phyloP scores from a whole-genome alignment of 2,329 filamentous ascomycete species.

The Beauveria rudraprayagi region DNA sequence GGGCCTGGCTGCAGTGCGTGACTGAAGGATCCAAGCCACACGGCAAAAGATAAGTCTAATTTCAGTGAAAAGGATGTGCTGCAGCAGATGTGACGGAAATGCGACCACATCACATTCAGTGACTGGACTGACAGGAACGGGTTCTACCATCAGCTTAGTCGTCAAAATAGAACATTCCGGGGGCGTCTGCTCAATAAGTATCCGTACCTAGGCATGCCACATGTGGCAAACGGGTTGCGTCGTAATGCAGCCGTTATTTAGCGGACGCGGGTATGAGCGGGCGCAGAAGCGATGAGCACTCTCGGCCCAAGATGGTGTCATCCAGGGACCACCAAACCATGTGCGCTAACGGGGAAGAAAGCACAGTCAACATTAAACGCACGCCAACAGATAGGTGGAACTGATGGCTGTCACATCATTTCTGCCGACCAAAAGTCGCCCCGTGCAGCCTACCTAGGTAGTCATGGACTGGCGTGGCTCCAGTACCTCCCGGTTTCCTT shows the following conservation, averaged over 20 bases:
- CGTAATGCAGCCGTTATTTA: not conserved
- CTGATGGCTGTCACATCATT: conserved; percentile 3
- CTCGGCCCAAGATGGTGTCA: conserved; percentile 10
- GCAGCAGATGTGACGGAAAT: not conserved
- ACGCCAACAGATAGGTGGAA: conserved; percentile 5
- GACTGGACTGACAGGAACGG: not conserved
- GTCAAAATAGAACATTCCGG: not conserved
- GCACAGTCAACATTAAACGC: conserved; percentile 10
- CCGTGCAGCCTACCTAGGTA: not conserved
- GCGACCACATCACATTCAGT: not conserved
- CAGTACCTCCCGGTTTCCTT: not conserved
- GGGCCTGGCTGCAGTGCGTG: not conserved
- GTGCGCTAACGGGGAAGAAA: conserved; percentile 4
- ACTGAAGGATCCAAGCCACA: not conserved
- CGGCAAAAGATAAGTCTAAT: not conserved
- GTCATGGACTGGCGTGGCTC: not conserved
- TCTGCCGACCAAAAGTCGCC: not conserved
- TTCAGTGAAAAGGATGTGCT: not conserved
- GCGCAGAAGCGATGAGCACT: conserved; percentile 10
- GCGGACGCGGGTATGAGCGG: not conserved
- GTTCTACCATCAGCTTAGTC: not conserved
- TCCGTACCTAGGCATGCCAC: not conserved
- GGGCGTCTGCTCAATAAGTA: not conserved
- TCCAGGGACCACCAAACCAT: conserved; percentile 2
- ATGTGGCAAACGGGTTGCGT: not conserved